Percentiles rank a stretch among this genome's conserved stretches.
These are phyloP conservation scores for Lipomyces sp. DNA, from an alignment of 805 yeast genomes.

Conservation along the genomic window DNA sequence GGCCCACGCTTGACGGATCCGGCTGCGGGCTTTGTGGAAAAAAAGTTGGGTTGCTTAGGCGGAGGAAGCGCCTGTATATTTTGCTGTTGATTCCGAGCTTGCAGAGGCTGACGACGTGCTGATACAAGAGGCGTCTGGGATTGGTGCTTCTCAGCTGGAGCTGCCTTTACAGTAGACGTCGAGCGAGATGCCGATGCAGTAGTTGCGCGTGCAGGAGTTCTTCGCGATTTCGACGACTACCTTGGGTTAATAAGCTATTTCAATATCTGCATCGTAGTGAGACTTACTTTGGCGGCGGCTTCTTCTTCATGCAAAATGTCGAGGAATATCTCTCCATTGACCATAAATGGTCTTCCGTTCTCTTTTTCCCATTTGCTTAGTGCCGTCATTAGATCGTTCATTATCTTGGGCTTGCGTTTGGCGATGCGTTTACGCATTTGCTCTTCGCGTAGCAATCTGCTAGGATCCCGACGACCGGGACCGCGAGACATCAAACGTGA, in stretches of 20 bases:
- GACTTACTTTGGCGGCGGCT: slow-evolving; percentile 14
- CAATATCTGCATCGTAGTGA: neutral
- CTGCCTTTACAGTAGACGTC: slow-evolving; percentile 2
- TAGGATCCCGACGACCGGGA: slow-evolving; percentile 53
- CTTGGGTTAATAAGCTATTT: neutral
- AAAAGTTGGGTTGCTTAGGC: slow-evolving; percentile 33
- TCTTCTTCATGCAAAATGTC: slow-evolving; percentile 46
- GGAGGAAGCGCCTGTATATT: slow-evolving; percentile 13
- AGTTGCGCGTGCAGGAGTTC: slow-evolving; percentile 26
- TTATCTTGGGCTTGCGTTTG: slow-evolving; percentile 69
- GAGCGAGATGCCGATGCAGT: slow-evolving; percentile 10
- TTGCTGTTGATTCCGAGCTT: slow-evolving; percentile 16
- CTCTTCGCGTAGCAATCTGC: slow-evolving; percentile 79
- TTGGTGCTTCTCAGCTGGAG: neutral
- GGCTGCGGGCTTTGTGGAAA: neutral
- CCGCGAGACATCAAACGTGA: slow-evolving; percentile 70
- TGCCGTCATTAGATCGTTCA: slow-evolving; percentile 56
- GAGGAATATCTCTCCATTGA: slow-evolving; percentile 57
- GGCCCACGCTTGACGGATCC: slow-evolving; percentile 11
- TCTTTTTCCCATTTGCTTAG: slow-evolving; percentile 55
- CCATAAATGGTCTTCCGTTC: slow-evolving; percentile 42
- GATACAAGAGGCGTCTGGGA: slow-evolving; percentile 19
- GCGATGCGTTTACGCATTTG: slow-evolving; percentile 67
- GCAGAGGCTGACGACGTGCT: slow-evolving; percentile 19
- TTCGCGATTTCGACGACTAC: slow-evolving; percentile 10